A percentile compares a stretch with the other conserved stretches of the same genome.
Conservation (phyloP, 1,284 basidiomycete species). For the Ceratobasidium sp. region DNA sequence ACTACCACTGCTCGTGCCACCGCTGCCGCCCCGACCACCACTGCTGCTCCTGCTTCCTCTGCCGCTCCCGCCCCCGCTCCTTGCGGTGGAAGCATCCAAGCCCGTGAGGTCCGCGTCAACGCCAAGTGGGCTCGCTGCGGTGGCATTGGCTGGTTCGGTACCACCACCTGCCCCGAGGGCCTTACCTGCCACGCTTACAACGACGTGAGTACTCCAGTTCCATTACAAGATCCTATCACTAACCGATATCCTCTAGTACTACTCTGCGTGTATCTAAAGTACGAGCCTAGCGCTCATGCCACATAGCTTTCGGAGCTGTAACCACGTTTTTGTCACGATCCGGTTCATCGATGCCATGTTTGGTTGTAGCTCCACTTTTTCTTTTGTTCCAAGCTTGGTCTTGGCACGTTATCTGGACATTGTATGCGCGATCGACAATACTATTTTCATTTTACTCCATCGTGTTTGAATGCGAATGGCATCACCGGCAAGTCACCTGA, state of each 20-base stretch:
- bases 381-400: conserved; percentile 3
- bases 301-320: conserved; percentile 2
- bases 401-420: conserved; percentile 2
- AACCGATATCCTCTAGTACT: conserved; percentile 7
- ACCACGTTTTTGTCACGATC: conserved; percentile 6
- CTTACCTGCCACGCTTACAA: conserved; percentile 13
- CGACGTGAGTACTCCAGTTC: not conserved
- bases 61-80: not conserved
- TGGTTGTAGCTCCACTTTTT: conserved; percentile 9
- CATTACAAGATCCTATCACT: not conserved
- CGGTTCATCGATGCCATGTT: conserved; percentile 7
- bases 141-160: conserved; percentile 4
- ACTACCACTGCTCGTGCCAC: not conserved
- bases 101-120: conserved; percentile 1
- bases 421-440: conserved; percentile 5
- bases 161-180: conserved; percentile 15
- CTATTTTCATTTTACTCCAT: not conserved
- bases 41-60: not conserved
- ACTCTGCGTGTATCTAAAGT: conserved; percentile 15
- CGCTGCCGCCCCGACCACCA: not conserved
- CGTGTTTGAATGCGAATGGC: not conserved
- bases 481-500: conserved; percentile 1
- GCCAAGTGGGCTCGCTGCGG: conserved; percentile 29
- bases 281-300: too few species aligned
- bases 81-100: conserved; percentile 1